phyloP scores from a whole-genome alignment of 202 grass and related monocot genomes.

The Zizania palustris region DNA sequence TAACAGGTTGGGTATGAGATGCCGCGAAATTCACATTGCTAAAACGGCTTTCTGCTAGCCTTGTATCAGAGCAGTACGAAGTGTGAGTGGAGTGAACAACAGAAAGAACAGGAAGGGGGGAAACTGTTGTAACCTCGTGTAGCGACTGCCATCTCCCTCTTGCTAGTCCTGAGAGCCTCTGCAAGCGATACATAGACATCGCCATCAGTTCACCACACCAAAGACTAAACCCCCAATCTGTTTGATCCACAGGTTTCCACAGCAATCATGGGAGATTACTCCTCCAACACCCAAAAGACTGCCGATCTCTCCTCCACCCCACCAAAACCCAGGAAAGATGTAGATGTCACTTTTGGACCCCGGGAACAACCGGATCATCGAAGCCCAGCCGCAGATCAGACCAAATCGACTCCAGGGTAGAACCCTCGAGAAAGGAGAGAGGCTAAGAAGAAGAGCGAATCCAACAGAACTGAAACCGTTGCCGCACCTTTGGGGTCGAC shows the following conservation, averaged over 20 bases:
- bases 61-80: background rate
- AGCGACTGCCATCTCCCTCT: slow-evolving; percentile 86
- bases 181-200: slow-evolving; percentile 30
- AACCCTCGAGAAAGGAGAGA: slow-evolving; percentile 13
- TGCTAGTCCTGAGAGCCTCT: slow-evolving; percentile 97
- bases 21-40: background rate
- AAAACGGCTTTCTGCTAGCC: slow-evolving; percentile 16
- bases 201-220: slow-evolving; percentile 3
- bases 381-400: background rate
- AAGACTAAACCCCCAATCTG: background rate
- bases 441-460: slow-evolving; percentile 10
- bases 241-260: background rate
- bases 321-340: slow-evolving; percentile 28
- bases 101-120: background rate
- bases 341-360: slow-evolving; percentile 7
- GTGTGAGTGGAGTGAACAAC: background rate
- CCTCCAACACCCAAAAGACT: background rate
- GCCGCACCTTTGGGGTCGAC: slow-evolving; percentile 71
- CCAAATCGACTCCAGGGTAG: slow-evolving; percentile 12
- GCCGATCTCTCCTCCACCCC: background rate
- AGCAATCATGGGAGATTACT: background rate
- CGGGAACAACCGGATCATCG: background rate
- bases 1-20: background rate
- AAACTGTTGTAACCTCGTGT: slow-evolving; percentile 66
- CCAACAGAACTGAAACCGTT: background rate